Evolutionary conservation across 176 grass and related monocot species (phyloP).

Genomic region (Phyllostachys edulis): DNA sequence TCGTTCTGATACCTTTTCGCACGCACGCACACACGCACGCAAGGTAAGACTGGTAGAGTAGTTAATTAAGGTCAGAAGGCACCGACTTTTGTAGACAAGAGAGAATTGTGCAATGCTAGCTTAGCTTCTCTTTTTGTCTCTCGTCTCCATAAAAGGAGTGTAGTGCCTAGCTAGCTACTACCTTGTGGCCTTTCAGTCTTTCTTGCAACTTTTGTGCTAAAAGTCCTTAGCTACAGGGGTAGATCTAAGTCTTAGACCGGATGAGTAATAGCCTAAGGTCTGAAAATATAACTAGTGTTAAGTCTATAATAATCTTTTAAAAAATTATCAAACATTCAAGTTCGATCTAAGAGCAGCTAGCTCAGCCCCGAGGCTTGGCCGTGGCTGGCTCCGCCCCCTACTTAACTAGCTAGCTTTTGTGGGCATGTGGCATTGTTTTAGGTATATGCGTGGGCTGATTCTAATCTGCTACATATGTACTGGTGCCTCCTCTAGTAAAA

Average conservation of each 20-base stretch:
- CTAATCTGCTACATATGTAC: neutral
- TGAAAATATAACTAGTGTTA: too few species aligned
- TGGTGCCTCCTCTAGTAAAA: neutral
- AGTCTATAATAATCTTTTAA: too few species aligned
- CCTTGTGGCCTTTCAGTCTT: neutral
- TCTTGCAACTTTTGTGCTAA: neutral
- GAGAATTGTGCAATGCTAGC: slow-evolving; percentile 10
- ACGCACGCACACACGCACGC: neutral
- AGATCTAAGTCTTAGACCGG: too few species aligned
- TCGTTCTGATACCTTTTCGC: neutral
- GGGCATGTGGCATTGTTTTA: neutral
- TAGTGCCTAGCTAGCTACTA: neutral
- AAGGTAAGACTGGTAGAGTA: neutral
- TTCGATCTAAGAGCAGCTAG: too few species aligned
- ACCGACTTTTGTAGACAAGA: slow-evolving; percentile 41
- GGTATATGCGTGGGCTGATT: neutral
- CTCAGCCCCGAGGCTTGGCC: too few species aligned
- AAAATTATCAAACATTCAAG: too few species aligned
- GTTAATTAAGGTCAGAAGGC: slow-evolving; percentile 25
- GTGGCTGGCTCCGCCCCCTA: too few species aligned
- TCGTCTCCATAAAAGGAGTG: slow-evolving; percentile 22
- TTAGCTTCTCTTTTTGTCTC: slow-evolving; percentile 41
- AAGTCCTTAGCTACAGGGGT: too few species aligned
- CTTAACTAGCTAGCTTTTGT: neutral
- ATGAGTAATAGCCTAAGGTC: neutral